These are phyloP conservation scores for Pisolithus albus DNA, from an alignment of 768 basidiomycete species.

Conservation along the genomic window DNA sequence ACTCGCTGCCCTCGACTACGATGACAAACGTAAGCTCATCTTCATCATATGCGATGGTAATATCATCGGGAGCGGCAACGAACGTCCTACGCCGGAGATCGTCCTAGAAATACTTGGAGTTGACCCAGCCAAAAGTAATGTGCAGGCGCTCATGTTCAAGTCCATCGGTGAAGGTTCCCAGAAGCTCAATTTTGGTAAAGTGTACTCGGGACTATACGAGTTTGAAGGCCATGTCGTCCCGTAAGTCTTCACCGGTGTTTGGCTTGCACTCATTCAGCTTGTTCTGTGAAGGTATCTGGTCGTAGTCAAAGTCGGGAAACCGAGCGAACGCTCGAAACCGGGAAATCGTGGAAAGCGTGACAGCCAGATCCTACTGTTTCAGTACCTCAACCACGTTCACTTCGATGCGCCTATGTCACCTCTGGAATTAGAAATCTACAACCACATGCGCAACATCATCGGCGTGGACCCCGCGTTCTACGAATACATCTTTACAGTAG, in stretches of 20 bases:
- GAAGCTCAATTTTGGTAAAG: constrained; percentile 64
- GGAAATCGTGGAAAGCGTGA: constrained; percentile 67
- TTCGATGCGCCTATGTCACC: constrained; percentile 63
- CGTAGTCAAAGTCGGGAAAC: constrained; percentile 60
- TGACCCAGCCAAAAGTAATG: constrained; percentile 54
- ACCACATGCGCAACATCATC: constrained; percentile 70
- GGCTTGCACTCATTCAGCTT: not conserved
- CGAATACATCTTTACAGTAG: constrained; percentile 67
- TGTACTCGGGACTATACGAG: constrained; percentile 66
- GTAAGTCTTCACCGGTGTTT: constrained; percentile 25
- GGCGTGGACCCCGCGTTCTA: constrained; percentile 73
- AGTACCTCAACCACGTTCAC: constrained; percentile 63
- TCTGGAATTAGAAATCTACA: constrained; percentile 63
- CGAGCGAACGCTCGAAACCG: constrained; percentile 56
- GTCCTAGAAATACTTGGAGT: constrained; percentile 63
- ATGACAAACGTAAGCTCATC: constrained; percentile 64
- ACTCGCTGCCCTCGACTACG: constrained; percentile 55
- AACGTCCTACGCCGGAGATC: constrained; percentile 58
- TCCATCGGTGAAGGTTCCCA: constrained; percentile 62
- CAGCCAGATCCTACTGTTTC: constrained; percentile 59
- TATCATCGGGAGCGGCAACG: constrained; percentile 65
- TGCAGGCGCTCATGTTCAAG: constrained; percentile 61
- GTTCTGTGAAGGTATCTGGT: constrained; percentile 44
- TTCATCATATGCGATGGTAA: constrained; percentile 67
- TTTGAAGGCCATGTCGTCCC: constrained; percentile 67